Evolutionary conservation across 495 filamentous ascomycete species (phyloP), one percentile per base, ranked within the genome.

Genomic region (Penicillium dipodomyicola): DNA sequence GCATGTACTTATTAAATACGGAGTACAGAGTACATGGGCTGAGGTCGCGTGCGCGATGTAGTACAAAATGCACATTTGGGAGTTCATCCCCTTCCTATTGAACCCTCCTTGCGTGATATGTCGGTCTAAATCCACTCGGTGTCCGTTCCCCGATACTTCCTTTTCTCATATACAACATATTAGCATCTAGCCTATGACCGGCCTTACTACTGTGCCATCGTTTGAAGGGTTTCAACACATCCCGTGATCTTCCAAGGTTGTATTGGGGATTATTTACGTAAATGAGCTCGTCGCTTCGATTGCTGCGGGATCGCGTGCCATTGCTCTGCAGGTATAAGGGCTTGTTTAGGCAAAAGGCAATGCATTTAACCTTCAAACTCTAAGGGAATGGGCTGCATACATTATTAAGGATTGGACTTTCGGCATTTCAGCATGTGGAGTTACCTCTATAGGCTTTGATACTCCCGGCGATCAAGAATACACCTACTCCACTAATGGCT

Each of bases 91-190:
- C 45, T 19, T 52, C 39, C 22, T 54, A 42, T 59, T 50, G 35
- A 55, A 11, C 2, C 51, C 33, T 49, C 51, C 33, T 49, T 46
- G 45, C 43, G 7, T 59, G 57, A 55, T 60, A 55, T 35, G 57
- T 54, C 39, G 15, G 45, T 3, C 10, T 1, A 4, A 7, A 49
- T 19, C 46, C 46, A 30, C 29, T 30, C 32, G 47, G 17, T 33
- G 29, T 33, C 46, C 30, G 11, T 35, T 6, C 27, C 14, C 32
- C 30, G 19, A 49, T 49, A 22, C 20, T 29, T 20, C 17, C 10
- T 35, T 15, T 30, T 25, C n/a, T 19, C 30, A 5, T 33, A 0
- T n/a, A n/a, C n/a, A n/a, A n/a, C n/a, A n/a, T 33, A 33, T 33
- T 14, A 33, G 11, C 12, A 12, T 33, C 30, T 33, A 17, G 35